A percentile compares a stretch with the other conserved stretches of the same genome.
Evolutionary conservation across 768 basidiomycete species (phyloP).

Genomic region (Auricularia sp.): DNA sequence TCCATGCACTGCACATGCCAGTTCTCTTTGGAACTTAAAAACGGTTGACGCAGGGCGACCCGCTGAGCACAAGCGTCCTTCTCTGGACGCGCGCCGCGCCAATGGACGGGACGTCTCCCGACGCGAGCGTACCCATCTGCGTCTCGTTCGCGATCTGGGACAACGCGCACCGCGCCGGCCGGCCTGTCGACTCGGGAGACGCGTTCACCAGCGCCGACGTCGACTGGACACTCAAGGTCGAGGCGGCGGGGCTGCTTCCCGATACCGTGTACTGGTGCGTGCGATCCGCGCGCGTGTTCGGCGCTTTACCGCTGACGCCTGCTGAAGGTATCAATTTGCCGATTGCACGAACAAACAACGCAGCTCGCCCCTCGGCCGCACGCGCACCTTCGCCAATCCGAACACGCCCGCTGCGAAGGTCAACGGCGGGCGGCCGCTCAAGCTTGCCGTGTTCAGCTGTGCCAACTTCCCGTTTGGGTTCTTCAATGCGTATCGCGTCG

Average conservation of each 20-base stretch:
- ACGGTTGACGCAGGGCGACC: slow-evolving; percentile 10
- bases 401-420: slow-evolving; percentile 10
- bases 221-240: slow-evolving; percentile 19
- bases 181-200: slow-evolving; percentile 8
- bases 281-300: not conserved
- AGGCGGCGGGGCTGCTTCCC: slow-evolving; percentile 14
- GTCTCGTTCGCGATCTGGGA: slow-evolving; percentile 6
- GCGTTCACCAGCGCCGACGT: slow-evolving; percentile 17
- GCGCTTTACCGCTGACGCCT: not conserved
- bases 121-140: slow-evolving; percentile 10
- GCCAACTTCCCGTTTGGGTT: slow-evolving; percentile 18
- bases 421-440: slow-evolving; percentile 8
- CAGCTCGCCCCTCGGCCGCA: slow-evolving; percentile 14
- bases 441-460: slow-evolving; percentile 17
- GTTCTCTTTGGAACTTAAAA: not conserved
- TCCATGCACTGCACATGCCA: not conserved
- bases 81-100: slow-evolving; percentile 16
- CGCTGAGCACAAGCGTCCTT: slow-evolving; percentile 14
- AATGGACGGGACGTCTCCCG: slow-evolving; percentile 2
- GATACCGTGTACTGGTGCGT: slow-evolving; percentile 1
- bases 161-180: not conserved
- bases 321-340: slow-evolving; percentile 9
- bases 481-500: slow-evolving; percentile 12
- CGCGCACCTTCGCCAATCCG: slow-evolving; percentile 16
- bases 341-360: slow-evolving; percentile 14